Conservation (phyloP, 2,329 filamentous ascomycete species). For the Aspergillus thermomutatus region DNA sequence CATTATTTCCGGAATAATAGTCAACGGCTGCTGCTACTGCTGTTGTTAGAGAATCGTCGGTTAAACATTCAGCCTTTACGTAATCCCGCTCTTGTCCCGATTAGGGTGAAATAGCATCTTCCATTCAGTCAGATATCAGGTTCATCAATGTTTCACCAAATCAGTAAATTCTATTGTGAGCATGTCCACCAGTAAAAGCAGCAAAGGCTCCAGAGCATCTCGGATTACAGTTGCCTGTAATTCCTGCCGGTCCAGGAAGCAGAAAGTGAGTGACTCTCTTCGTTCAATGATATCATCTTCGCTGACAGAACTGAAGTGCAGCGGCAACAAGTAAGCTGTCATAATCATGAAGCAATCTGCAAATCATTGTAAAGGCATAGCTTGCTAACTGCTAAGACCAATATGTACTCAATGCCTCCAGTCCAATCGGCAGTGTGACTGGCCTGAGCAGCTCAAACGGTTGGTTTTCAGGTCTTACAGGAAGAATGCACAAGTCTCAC, state of each 20-base stretch:
- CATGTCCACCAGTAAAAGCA: background rate
- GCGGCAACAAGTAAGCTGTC: background rate
- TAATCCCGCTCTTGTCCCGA: background rate
- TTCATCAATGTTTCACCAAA: background rate
- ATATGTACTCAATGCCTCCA: constrained; percentile 35
- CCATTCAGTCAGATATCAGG: background rate
- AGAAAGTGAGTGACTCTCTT: constrained; percentile 34
- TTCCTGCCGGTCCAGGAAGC: constrained; percentile 40
- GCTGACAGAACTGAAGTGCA: background rate
- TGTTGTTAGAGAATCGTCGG: background rate
- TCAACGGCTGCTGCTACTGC: background rate
- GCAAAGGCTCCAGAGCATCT: constrained; percentile 24
- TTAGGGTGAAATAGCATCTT: background rate
- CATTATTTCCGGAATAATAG: background rate
- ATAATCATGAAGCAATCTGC: no score
- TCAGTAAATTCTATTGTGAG: background rate
- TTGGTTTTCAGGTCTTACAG: constrained; percentile 9
- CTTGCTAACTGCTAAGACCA: constrained; percentile 23
- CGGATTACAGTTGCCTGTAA: constrained; percentile 42
- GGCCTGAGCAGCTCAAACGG: constrained; percentile 40
- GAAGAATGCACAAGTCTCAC: background rate
- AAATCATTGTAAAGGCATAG: background rate
- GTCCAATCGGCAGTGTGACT: constrained; percentile 32
- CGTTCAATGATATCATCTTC: constrained; percentile 6
- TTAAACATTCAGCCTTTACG: constrained; percentile 10